These are phyloP conservation scores for Ustilago trichophora DNA, from an alignment of 1,284 basidiomycete genomes.

Conservation along the genomic window DNA sequence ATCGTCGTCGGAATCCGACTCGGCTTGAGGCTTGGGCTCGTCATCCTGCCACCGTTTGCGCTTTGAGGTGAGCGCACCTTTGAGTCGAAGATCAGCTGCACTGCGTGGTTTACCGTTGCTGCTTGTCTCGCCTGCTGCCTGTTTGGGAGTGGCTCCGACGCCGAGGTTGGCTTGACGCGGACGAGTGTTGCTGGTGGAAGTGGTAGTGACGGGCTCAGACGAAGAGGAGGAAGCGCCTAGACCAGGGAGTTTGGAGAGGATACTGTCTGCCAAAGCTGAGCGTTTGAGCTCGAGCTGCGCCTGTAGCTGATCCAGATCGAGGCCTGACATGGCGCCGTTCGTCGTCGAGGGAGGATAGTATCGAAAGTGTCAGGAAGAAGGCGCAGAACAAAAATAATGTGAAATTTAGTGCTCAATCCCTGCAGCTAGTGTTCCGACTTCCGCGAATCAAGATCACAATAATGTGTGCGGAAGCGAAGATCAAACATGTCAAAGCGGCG, in stretches of 20 bases:
- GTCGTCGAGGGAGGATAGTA: too few relatives aligned
- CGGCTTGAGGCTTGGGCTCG: slow-evolving; percentile 1
- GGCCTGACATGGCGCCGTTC: slow-evolving; percentile 27
- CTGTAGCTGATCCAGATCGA: slow-evolving; percentile 57
- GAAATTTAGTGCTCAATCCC: too few relatives aligned
- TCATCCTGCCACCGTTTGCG: slow-evolving; percentile 38
- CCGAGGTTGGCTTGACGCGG: slow-evolving; percentile 54
- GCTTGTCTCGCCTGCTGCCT: not conserved
- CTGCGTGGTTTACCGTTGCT: slow-evolving; percentile 13
- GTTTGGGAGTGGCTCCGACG: slow-evolving; percentile 47
- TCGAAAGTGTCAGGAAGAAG: too few relatives aligned
- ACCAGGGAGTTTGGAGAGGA: slow-evolving; percentile 49
- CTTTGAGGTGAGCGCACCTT: slow-evolving; percentile 44
- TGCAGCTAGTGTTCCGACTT: too few relatives aligned
- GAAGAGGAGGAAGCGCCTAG: slow-evolving; percentile 9
- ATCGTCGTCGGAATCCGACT: slow-evolving; percentile 33
- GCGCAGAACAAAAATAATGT: too few relatives aligned
- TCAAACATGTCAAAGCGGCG: not conserved
- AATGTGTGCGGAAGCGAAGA: too few relatives aligned
- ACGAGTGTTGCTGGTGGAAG: slow-evolving; percentile 5
- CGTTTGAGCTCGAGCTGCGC: slow-evolving; percentile 59
- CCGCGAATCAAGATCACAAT: too few relatives aligned
- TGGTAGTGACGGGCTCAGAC: not conserved
- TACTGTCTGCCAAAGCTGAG: slow-evolving; percentile 54
- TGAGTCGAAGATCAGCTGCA: slow-evolving; percentile 45